Evolutionary conservation across 768 basidiomycete genomes (phyloP).

Genomic region (Pulveroboletus ravenelii): DNA sequence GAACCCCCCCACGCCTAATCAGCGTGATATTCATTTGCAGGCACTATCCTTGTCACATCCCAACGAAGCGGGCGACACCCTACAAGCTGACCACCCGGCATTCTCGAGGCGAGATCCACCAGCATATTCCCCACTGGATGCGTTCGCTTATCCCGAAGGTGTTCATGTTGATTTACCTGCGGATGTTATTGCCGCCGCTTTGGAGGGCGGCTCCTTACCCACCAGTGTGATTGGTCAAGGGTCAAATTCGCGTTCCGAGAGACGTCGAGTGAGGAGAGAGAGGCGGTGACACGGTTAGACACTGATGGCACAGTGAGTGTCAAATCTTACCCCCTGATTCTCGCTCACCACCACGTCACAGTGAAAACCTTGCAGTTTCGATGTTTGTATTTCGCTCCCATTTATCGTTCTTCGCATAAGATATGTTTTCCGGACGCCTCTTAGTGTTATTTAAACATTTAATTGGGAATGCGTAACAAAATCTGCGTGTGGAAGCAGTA

Average conservation of each 20-base stretch:
- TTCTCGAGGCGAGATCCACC: conserved; percentile 67
- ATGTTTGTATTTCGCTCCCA: conserved; percentile 24
- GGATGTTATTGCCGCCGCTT: conserved; percentile 83
- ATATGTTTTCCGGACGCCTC: conserved; percentile 24
- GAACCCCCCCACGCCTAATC: conserved; percentile 82
- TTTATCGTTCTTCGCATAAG: conserved; percentile 15
- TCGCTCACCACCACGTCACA: conserved; percentile 9
- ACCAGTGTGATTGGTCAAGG: conserved; percentile 51
- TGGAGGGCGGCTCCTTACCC: conserved; percentile 72
- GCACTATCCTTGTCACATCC: conserved; percentile 35
- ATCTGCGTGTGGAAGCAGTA: conserved; percentile 13
- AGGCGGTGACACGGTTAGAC: conserved; percentile 24
- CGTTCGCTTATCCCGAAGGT: conserved; percentile 78
- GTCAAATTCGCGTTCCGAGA: conserved; percentile 43
- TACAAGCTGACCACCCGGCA: conserved; percentile 29
- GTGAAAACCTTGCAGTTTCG: conserved; percentile 22
- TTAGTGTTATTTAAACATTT: conserved; percentile 13
- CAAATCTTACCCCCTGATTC: not conserved
- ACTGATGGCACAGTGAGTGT: conserved; percentile 8
- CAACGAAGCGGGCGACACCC: conserved; percentile 17
- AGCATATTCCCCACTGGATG: conserved; percentile 84
- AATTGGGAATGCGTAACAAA: conserved; percentile 24
- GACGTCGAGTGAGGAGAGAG: conserved; percentile 56
- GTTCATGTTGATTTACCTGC: conserved; percentile 93
- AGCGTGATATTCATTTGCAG: conserved; percentile 77